phyloP scores from a whole-genome alignment of 495 filamentous ascomycete genomes.

The Lophiotrema nucula region DNA sequence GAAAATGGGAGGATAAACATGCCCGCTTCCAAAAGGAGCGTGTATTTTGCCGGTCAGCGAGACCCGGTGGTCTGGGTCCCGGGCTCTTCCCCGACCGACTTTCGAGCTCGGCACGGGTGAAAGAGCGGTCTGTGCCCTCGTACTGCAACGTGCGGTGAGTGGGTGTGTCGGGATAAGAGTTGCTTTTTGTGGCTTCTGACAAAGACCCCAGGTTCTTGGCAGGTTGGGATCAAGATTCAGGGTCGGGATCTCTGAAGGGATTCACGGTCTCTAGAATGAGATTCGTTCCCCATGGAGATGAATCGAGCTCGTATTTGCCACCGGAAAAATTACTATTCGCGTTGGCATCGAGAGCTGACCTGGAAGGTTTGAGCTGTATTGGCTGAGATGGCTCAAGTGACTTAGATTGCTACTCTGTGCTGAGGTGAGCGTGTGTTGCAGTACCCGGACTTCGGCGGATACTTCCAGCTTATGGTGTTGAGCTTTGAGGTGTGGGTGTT shows the following conservation, averaged over 20 bases:
- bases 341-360: too few relatives aligned
- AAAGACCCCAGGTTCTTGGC: slow-evolving; percentile 18
- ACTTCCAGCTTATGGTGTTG: slow-evolving; percentile 2
- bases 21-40: slow-evolving; percentile 11
- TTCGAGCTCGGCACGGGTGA: background rate
- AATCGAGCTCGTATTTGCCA: slow-evolving; percentile 8
- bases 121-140: slow-evolving; percentile 11
- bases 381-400: slow-evolving; percentile 8
- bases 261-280: slow-evolving; percentile 4
- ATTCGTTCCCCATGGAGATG: background rate
- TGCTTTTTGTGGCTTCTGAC: background rate
- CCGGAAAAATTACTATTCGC: slow-evolving; percentile 23
- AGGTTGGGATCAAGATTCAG: background rate
- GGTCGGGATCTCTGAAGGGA: too few relatives aligned
- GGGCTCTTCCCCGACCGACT: slow-evolving; percentile 19
- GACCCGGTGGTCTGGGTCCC: slow-evolving; percentile 15
- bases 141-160: too few relatives aligned
- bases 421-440: slow-evolving; percentile 10
- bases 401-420: slow-evolving; percentile 19
- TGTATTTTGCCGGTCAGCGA: slow-evolving; percentile 29
- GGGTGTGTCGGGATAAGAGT: background rate
- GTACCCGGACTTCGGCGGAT: slow-evolving; percentile 4
- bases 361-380: too few relatives aligned
- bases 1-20: background rate
- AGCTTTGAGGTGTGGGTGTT: slow-evolving; percentile 14